These are phyloP conservation scores for Plectosphaerella plurivora DNA, from an alignment of 2,329 filamentous ascomycete species.

Conservation along the genomic window DNA sequence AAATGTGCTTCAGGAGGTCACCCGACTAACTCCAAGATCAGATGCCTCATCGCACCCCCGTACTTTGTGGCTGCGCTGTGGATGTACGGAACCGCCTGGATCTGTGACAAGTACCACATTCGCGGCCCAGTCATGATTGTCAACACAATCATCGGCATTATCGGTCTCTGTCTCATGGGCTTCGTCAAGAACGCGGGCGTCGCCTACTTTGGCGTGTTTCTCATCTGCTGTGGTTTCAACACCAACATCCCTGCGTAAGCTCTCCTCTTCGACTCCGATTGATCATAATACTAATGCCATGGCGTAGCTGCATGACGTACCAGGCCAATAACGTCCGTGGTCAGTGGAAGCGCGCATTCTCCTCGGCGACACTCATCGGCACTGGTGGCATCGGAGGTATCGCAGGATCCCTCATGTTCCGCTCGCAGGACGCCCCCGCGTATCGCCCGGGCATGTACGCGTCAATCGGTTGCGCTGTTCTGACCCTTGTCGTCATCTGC, in stretches of 20 bases:
- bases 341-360: conserved; percentile 13
- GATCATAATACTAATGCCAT: no score
- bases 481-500: background rate
- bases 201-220: conserved; percentile 64
- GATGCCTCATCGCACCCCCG: conserved; percentile 51
- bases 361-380: conserved; percentile 8
- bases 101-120: conserved; percentile 59
- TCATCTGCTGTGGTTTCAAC: conserved; percentile 24
- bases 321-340: conserved; percentile 13
- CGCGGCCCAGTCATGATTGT: conserved; percentile 64
- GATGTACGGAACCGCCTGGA: conserved; percentile 58
- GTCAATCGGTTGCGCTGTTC: conserved; percentile 4
- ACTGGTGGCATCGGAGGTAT: conserved; percentile 11
- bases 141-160: conserved; percentile 55
- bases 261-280: background rate
- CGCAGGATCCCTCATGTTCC: conserved; percentile 11
- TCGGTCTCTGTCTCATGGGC: conserved; percentile 63
- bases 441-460: conserved; percentile 2
- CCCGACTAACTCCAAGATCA: no score
- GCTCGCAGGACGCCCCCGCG: background rate
- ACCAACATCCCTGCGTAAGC: conserved; percentile 4
- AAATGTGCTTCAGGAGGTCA: no score
- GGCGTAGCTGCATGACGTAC: background rate
- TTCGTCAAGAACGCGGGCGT: conserved; percentile 46
- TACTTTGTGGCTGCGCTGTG: conserved; percentile 57